Conservation (phyloP, 345 rosid genomes). For the Populus alba region DNA sequence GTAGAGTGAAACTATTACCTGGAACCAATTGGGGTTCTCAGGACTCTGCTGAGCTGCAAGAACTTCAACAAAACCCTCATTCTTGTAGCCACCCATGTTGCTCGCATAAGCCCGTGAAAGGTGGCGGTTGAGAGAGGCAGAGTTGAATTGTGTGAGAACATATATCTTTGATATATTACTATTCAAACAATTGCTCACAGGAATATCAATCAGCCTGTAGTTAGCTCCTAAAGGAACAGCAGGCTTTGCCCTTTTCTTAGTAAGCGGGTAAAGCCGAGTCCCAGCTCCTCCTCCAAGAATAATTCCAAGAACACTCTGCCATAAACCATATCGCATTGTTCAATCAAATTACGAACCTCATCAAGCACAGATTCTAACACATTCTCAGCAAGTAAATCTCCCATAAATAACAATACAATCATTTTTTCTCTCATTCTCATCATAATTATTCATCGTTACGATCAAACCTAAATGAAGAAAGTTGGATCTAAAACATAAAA, state of each 20-base stretch:
- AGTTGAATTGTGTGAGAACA: conserved; percentile 94
- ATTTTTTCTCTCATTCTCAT: neutral
- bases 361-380: too few relatives aligned
- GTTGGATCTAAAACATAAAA: neutral
- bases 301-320: conserved; percentile 89
- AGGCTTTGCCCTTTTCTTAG: conserved; percentile 97
- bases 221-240: conserved; percentile 96
- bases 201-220: conserved; percentile 88
- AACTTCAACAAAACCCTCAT: conserved; percentile 98
- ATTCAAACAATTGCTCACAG: conserved; percentile 94
- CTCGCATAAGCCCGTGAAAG: conserved; percentile 92
- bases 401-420: neutral
- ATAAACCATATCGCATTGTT: neutral
- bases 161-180: conserved; percentile 89
- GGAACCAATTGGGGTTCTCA: conserved; percentile 97
- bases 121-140: conserved; percentile 93
- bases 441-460: neutral
- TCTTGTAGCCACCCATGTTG: conserved; percentile 96
- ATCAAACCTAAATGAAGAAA: neutral
- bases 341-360: too few relatives aligned
- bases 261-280: conserved; percentile 80
- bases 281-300: conserved; percentile 99
- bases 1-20: conserved; percentile 39
- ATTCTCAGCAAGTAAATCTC: too few relatives aligned
- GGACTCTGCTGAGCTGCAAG: conserved; percentile 99